Conservation (phyloP, 306 rosid genomes). For the Biancaea sappan region DNA sequence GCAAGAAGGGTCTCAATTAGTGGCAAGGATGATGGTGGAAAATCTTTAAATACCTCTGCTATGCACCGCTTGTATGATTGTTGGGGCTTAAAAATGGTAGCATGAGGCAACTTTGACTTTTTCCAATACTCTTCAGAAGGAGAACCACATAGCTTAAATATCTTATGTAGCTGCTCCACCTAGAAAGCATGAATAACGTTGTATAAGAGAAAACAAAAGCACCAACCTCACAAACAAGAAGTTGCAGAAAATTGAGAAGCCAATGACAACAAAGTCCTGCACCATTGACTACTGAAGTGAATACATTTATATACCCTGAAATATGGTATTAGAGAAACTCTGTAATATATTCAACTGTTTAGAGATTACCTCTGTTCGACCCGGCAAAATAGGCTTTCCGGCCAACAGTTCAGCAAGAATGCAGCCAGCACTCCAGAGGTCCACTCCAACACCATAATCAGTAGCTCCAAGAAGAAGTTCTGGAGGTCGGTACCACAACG, state of each 20-base stretch:
- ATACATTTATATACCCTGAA: conserved; percentile 15
- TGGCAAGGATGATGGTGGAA: conserved; percentile 78
- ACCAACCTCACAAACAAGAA: conserved; percentile 25
- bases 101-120: conserved; percentile 84
- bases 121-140: conserved; percentile 93
- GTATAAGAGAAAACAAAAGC: conserved; percentile 34
- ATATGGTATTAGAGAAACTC: conserved; percentile 25
- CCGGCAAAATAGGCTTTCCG: conserved; percentile 94
- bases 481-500: conserved; percentile 91
- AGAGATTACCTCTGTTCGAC: conserved; percentile 81
- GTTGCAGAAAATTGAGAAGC: conserved; percentile 27
- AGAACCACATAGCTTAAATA: conserved; percentile 92
- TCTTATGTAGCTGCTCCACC: conserved; percentile 96
- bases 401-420: conserved; percentile 86
- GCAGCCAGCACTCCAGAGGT: conserved; percentile 97
- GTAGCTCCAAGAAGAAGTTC: conserved; percentile 95
- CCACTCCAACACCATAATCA: conserved; percentile 84
- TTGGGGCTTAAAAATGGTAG: conserved; percentile 85
- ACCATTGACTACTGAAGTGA: conserved; percentile 29
- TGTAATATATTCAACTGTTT: conserved; percentile 1
- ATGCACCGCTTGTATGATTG: conserved; percentile 86
- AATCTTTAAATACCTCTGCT: conserved; percentile 70
- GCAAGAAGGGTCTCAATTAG: conserved; percentile 80
- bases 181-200: conserved; percentile 34
- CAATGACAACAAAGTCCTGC: conserved; percentile 29